phyloP scores from a whole-genome alignment of 257 asterid species.

The Henckelia pumila region DNA sequence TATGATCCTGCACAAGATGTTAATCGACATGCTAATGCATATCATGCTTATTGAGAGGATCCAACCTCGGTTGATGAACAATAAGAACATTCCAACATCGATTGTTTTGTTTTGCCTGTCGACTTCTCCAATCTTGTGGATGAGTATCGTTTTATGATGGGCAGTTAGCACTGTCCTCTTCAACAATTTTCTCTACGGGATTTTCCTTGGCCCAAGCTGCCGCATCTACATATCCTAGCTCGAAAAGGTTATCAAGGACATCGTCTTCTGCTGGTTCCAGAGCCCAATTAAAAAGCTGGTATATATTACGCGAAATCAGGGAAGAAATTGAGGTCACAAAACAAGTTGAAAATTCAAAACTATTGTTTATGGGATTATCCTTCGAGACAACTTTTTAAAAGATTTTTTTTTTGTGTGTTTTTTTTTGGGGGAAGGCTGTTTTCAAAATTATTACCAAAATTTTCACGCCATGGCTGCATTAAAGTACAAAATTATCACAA shows the following conservation, averaged over 20 bases:
- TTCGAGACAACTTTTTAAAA: no score
- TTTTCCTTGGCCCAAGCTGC: conserved; percentile 76
- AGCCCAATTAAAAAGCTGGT: conserved; percentile 93
- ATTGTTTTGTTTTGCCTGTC: not conserved
- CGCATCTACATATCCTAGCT: conserved; percentile 80
- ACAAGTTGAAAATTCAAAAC: no score
- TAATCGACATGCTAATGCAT: not conserved
- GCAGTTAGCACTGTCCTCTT: conserved; percentile 33
- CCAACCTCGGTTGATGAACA: not conserved
- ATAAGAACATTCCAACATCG: not conserved
- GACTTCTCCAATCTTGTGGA: not conserved
- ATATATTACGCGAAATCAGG: conserved; percentile 3
- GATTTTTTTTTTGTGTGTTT: no score
- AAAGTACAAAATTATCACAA: no score
- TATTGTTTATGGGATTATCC: no score
- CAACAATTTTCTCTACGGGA: conserved; percentile 59
- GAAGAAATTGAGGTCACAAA: not conserved
- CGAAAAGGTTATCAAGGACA: conserved; percentile 74
- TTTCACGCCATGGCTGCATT: no score
- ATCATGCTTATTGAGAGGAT: not conserved
- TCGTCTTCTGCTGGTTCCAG: conserved; percentile 92
- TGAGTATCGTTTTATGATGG: conserved; percentile 17
- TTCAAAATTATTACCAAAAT: no score
- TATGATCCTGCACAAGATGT: not conserved
- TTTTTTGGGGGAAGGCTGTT: no score